A percentile compares a stretch with the other conserved stretches of the same genome.
phyloP scores from a whole-genome alignment of 2,329 filamentous ascomycete genomes.

The Incumbomyces delicatus region DNA sequence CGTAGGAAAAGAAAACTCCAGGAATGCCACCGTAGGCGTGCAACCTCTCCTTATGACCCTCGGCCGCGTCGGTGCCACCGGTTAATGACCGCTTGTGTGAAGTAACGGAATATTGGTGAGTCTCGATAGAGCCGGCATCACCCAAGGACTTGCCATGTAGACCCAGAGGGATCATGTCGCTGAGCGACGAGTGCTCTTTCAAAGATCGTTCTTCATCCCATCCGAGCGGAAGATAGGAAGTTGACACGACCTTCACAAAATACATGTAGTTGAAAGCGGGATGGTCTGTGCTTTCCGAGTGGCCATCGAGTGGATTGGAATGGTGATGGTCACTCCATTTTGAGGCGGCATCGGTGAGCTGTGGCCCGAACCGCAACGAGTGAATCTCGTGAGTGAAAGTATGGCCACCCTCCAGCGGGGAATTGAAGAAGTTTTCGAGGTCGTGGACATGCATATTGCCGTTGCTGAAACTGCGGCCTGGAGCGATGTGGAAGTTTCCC shows the following conservation, averaged over 20 bases:
- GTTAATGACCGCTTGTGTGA: constrained; percentile 83
- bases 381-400: constrained; percentile 87
- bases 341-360: constrained; percentile 59
- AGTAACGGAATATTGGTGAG: constrained; percentile 96
- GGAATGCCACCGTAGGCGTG: constrained; percentile 89
- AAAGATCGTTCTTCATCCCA: constrained; percentile 57
- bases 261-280: constrained; percentile 96
- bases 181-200: constrained; percentile 28
- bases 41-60: constrained; percentile 83
- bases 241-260: constrained; percentile 96
- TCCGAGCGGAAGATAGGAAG: constrained; percentile 84
- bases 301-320: constrained; percentile 74
- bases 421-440: constrained; percentile 86
- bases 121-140: constrained; percentile 75
- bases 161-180: constrained; percentile 56
- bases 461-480: constrained; percentile 89
- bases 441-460: constrained; percentile 98
- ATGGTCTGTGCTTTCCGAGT: constrained; percentile 66
- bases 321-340: constrained; percentile 85
- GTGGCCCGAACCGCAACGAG: constrained; percentile 82
- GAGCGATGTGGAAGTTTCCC: constrained; percentile 96
- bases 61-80: constrained; percentile 73
- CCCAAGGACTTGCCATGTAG: constrained; percentile 56
- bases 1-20: constrained; percentile 97
- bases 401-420: constrained; percentile 58